Evolutionary conservation across 179 eudicot genomes (phyloP).

Genomic region (Drosera spatulata): DNA sequence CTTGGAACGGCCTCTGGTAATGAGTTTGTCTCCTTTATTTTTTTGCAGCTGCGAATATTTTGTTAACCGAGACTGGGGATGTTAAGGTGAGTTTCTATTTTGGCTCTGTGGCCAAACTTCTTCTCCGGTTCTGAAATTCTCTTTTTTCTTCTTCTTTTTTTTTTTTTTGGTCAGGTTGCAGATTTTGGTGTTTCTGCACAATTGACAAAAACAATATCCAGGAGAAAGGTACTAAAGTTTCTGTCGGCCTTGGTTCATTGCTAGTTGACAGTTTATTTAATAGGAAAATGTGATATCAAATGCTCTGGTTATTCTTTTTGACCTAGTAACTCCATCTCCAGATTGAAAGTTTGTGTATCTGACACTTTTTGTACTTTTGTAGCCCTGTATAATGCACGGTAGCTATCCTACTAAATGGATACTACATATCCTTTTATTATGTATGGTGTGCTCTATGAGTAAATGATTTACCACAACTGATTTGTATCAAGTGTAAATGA

Average conservation of each 20-base stretch:
- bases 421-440: no score
- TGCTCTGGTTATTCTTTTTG: background rate
- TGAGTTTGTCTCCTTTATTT: conserved; percentile 13
- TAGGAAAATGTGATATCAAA: no score
- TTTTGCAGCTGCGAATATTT: conserved; percentile 89
- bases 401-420: no score
- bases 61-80: conserved; percentile 90
- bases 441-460: no score
- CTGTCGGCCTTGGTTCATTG: background rate
- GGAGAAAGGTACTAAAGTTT: conserved; percentile 64
- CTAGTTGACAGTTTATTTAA: no score
- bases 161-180: conserved; percentile 91
- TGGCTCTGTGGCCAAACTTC: background rate
- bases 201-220: conserved; percentile 84
- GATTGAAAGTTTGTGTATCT: no score
- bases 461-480: no score
- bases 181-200: conserved; percentile 98
- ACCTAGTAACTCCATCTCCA: no score
- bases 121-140: conserved; percentile 2
- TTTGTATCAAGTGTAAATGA: no score
- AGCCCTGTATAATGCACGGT: no score
- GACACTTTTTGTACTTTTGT: no score
- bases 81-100: conserved; percentile 50
- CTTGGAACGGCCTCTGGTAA: conserved; percentile 6
- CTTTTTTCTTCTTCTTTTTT: conserved; percentile 60